These are phyloP conservation scores for Pelargonium citronellum DNA, from an alignment of 441 rosid genomes.

Conservation along the genomic window DNA sequence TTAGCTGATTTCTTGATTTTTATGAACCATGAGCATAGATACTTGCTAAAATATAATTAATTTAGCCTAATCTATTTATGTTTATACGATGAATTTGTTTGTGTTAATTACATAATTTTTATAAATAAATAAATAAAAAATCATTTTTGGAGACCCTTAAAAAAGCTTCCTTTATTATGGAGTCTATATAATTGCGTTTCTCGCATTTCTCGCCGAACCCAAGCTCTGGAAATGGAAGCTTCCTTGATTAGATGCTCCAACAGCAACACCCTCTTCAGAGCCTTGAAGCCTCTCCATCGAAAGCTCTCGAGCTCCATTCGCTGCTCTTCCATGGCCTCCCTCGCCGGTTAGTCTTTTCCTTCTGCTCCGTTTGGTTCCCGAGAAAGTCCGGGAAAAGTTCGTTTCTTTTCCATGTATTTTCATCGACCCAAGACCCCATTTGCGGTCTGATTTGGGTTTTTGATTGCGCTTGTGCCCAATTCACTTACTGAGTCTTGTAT, in stretches of 20 bases:
- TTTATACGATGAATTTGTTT: no score
- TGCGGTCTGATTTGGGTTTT: not conserved
- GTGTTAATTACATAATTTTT: no score
- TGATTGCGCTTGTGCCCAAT: slow-evolving; percentile 5
- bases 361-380: slow-evolving; percentile 14
- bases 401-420: not conserved
- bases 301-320: slow-evolving; percentile 15
- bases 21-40: no score
- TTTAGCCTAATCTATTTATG: no score
- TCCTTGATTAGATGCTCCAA: slow-evolving; percentile 40
- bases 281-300: slow-evolving; percentile 30
- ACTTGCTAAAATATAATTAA: no score
- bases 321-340: slow-evolving; percentile 31
- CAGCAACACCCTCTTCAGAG: slow-evolving; percentile 34
- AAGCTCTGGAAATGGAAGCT: slow-evolving; percentile 43
- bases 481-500: not conserved
- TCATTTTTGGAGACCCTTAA: no score
- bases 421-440: not conserved
- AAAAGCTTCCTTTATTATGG: no score
- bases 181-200: not conserved
- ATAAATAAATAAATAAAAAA: no score
- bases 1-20: no score
- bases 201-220: not conserved
- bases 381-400: no score
- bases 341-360: slow-evolving; percentile 26